phyloP scores from a whole-genome alignment of 306 rosid genomes.

The Gynostemma pentaphyllum region DNA sequence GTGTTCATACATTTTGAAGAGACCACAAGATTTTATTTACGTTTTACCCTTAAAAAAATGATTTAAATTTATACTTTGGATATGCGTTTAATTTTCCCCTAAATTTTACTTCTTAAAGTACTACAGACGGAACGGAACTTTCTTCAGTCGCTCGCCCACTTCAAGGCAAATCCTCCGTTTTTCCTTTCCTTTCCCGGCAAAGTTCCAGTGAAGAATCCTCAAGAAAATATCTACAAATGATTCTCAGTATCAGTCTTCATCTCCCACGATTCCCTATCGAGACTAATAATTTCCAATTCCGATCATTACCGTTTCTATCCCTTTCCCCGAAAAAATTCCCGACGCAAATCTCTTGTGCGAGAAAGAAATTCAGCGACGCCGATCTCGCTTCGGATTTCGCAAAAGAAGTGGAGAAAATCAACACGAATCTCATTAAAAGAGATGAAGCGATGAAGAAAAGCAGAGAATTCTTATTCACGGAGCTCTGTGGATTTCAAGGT shows the following conservation, averaged over 20 bases:
- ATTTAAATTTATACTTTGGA: no score
- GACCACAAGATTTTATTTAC: no score
- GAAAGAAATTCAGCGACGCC: slow-evolving; percentile 25
- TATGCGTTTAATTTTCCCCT: no score
- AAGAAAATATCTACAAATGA: slow-evolving; percentile 23
- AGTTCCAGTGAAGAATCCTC: background rate
- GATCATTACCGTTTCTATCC: background rate
- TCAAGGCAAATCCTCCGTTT: background rate
- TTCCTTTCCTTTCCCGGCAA: background rate
- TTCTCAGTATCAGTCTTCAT: slow-evolving; percentile 20
- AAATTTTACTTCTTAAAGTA: no score
- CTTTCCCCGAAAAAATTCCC: slow-evolving; percentile 12
- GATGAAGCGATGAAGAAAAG: slow-evolving; percentile 69
- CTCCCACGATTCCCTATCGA: slow-evolving; percentile 3
- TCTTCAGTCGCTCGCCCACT: background rate
- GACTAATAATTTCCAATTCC: slow-evolving; percentile 1
- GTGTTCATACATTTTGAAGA: no score
- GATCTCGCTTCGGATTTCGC: slow-evolving; percentile 49
- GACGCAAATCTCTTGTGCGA: slow-evolving; percentile 29
- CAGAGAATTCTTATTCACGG: slow-evolving; percentile 49
- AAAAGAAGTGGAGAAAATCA: slow-evolving; percentile 30
- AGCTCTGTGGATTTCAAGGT: slow-evolving; percentile 34
- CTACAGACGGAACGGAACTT: no score
- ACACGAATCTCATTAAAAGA: slow-evolving; percentile 23
- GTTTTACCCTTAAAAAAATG: no score